phyloP scores from a whole-genome alignment of 2,329 filamentous ascomycete genomes.

The Bipolaris victoriae region DNA sequence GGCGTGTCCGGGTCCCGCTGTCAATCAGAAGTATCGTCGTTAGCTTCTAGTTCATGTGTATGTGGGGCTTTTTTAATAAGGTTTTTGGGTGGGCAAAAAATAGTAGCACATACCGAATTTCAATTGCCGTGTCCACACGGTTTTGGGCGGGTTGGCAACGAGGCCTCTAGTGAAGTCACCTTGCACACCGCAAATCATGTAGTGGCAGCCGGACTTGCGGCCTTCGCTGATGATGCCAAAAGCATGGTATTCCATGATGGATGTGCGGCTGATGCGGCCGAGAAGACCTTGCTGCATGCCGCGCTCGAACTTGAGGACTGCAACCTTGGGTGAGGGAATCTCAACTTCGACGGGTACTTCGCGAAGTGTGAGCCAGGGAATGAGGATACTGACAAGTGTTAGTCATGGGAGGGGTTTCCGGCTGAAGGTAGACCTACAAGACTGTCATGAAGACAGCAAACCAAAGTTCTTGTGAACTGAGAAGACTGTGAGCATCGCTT shows the following conservation, averaged over 20 bases:
- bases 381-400: slow-evolving; percentile 32
- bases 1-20: slow-evolving; percentile 44
- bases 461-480: slow-evolving; percentile 45
- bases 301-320: slow-evolving; percentile 41
- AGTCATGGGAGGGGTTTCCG: slow-evolving; percentile 5
- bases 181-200: slow-evolving; percentile 48
- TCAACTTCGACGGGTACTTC: slow-evolving; percentile 44
- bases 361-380: slow-evolving; percentile 46
- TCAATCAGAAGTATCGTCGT: neutral
- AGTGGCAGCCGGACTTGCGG: slow-evolving; percentile 37
- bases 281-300: slow-evolving; percentile 47
- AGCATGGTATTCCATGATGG: slow-evolving; percentile 48
- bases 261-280: slow-evolving; percentile 45
- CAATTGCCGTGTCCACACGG: slow-evolving; percentile 43
- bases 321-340: slow-evolving; percentile 46
- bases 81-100: neutral
- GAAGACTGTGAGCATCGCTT: slow-evolving; percentile 32
- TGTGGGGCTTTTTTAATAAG: neutral
- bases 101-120: slow-evolving; percentile 41
- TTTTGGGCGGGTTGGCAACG: slow-evolving; percentile 42
- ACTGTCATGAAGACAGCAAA: slow-evolving; percentile 47
- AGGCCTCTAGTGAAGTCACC: slow-evolving; percentile 46
- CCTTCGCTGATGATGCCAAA: slow-evolving; percentile 48
- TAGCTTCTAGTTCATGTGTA: slow-evolving; percentile 18
- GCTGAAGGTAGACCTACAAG: slow-evolving; percentile 30